phyloP scores from a whole-genome alignment of 2,329 filamentous ascomycete species.

The Fusarium sp. region DNA sequence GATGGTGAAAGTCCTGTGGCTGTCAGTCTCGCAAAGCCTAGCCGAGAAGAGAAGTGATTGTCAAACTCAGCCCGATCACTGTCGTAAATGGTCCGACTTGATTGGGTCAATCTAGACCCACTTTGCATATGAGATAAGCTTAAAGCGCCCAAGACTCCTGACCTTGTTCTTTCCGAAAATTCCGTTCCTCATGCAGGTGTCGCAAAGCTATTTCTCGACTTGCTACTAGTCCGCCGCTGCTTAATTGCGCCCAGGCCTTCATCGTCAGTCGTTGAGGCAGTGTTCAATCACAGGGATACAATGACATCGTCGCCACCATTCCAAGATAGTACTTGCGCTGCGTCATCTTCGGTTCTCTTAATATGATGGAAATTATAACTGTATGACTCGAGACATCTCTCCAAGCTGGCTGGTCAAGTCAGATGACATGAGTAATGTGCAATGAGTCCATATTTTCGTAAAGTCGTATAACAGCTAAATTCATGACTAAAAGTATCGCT shows the following conservation, averaged over 20 bases:
- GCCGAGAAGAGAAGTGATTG: background rate
- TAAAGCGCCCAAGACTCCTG: background rate
- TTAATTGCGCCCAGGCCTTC: background rate
- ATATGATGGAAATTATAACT: too few relatives aligned
- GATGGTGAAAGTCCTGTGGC: background rate
- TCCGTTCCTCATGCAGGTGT: background rate
- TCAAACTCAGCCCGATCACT: slow-evolving; percentile 13
- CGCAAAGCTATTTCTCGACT: background rate
- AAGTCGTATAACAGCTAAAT: background rate
- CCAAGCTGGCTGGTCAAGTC: background rate
- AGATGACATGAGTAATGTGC: background rate
- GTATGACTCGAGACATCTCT: background rate
- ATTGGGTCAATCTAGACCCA: background rate
- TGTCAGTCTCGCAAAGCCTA: slow-evolving; percentile 25
- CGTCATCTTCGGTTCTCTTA: background rate
- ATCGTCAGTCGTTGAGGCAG: background rate
- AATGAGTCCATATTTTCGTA: background rate
- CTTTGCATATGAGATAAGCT: background rate
- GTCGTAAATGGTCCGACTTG: background rate
- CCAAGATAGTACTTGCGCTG: background rate
- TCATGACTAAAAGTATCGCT: background rate
- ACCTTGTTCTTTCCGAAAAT: background rate
- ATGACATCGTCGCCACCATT: background rate
- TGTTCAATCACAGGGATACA: background rate
- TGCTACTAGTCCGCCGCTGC: background rate